These are phyloP conservation scores for Kwoniella heveanensis DNA, from an alignment of 768 basidiomycete genomes.

Conservation along the genomic window DNA sequence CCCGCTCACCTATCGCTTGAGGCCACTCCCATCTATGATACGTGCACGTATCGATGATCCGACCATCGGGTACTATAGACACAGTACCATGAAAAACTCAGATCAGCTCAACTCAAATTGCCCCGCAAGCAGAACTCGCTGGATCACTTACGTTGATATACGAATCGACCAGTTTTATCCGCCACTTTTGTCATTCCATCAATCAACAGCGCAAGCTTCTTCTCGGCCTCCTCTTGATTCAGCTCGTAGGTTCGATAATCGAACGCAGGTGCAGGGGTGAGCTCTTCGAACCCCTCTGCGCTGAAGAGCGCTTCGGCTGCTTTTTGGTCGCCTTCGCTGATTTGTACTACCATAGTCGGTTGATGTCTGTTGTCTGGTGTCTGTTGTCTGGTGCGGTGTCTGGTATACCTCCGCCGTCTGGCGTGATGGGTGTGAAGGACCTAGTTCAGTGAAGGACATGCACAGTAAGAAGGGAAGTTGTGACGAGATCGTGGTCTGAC, in stretches of 20 bases:
- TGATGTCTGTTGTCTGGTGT: neutral
- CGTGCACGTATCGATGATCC: conserved; percentile 20
- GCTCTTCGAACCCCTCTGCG: conserved; percentile 16
- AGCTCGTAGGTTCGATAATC: conserved; percentile 31
- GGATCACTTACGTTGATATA: conserved; percentile 15
- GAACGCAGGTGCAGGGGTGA: conserved; percentile 21
- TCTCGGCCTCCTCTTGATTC: conserved; percentile 15
- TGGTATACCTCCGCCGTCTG: too few species aligned
- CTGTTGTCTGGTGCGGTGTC: neutral
- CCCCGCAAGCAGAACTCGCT: too few species aligned
- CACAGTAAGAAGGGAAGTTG: too few species aligned
- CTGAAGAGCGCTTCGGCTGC: conserved; percentile 14
- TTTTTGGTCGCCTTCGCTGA: conserved; percentile 11
- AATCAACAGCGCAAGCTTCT: conserved; percentile 9
- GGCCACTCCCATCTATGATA: conserved; percentile 42
- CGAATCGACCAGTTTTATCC: conserved; percentile 16
- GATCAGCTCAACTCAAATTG: neutral
- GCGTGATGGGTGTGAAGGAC: too few species aligned
- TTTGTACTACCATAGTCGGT: conserved; percentile 11
- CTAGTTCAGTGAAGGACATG: too few species aligned
- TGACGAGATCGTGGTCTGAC: too few species aligned
- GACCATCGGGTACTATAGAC: conserved; percentile 15
- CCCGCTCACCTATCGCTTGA: conserved; percentile 32
- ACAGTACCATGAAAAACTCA: neutral
- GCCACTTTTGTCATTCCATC: conserved; percentile 14